These are phyloP conservation scores for Trichoderma atrobrunneum DNA, from an alignment of 2,329 filamentous ascomycete species.

Conservation along the genomic window DNA sequence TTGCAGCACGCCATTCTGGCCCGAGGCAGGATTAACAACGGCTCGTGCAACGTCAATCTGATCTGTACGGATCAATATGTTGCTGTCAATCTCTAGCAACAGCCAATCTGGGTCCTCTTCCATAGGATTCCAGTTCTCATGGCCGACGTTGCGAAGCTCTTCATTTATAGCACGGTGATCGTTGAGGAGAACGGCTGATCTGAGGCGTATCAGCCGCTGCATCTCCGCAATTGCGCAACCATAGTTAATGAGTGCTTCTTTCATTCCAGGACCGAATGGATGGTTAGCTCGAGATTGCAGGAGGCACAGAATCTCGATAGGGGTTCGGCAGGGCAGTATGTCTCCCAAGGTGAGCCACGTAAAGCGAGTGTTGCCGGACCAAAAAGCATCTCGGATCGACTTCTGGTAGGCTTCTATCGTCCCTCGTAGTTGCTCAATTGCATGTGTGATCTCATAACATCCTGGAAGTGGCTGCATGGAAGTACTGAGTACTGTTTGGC, in stretches of 20 bases:
- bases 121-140: conserved; percentile 55
- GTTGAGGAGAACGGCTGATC: not conserved
- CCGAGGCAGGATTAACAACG: conserved; percentile 53
- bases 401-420: not conserved
- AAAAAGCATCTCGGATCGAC: not conserved
- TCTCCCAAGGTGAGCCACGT: conserved; percentile 23
- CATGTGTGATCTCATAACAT: no score
- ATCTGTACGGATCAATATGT: conserved; percentile 59
- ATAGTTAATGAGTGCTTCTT: conserved; percentile 41
- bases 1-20: conserved; percentile 58
- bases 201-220: conserved; percentile 2
- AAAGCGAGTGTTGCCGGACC: not conserved
- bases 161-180: not conserved
- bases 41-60: conserved; percentile 62
- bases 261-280: conserved; percentile 36
- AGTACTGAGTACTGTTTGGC: no score
- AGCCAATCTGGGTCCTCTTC: conserved; percentile 58
- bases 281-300: conserved; percentile 32
- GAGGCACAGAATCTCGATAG: conserved; percentile 39
- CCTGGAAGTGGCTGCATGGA: no score
- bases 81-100: conserved; percentile 63
- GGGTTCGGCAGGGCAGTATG: conserved; percentile 44
- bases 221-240: conserved; percentile 41
- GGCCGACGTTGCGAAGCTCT: conserved; percentile 28
- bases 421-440: not conserved